Percentiles rank a stretch among this genome's conserved stretches.
Conservation (phyloP, 306 rosid genomes). For the Vigna hirtella region DNA sequence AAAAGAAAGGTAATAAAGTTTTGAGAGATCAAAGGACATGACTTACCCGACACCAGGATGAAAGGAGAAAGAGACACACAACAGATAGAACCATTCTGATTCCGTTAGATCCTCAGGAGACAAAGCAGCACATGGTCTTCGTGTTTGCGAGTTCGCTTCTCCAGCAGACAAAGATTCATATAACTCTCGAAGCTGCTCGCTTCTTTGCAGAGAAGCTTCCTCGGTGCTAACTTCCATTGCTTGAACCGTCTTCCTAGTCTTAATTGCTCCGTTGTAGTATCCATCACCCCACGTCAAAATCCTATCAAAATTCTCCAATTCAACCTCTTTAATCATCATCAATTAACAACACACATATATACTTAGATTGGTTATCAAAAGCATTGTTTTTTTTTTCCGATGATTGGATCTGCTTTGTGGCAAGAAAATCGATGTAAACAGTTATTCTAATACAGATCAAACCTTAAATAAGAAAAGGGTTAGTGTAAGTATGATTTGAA, state of each 20-base stretch:
- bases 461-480: no score
- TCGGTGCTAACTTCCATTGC: constrained; percentile 64
- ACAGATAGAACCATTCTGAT: constrained; percentile 82
- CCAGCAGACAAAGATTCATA: constrained; percentile 62
- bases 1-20: not conserved
- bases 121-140: constrained; percentile 74
- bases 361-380: no score
- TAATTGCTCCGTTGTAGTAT: constrained; percentile 77
- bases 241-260: constrained; percentile 72
- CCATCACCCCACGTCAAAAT: constrained; percentile 74
- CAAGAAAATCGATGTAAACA: no score
- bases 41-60: constrained; percentile 73
- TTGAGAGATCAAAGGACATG: no score
- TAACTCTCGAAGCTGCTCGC: constrained; percentile 81
- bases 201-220: constrained; percentile 65
- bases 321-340: no score
- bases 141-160: constrained; percentile 56
- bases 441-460: no score
- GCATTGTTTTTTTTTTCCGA: no score
- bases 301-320: constrained; percentile 32
- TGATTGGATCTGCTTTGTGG: no score
- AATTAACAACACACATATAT: no score
- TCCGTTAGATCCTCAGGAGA: constrained; percentile 85
- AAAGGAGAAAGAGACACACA: constrained; percentile 80
- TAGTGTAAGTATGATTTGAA: not conserved